Conservation (phyloP, 2,329 filamentous ascomycete species). For the Epichloe scottii region DNA sequence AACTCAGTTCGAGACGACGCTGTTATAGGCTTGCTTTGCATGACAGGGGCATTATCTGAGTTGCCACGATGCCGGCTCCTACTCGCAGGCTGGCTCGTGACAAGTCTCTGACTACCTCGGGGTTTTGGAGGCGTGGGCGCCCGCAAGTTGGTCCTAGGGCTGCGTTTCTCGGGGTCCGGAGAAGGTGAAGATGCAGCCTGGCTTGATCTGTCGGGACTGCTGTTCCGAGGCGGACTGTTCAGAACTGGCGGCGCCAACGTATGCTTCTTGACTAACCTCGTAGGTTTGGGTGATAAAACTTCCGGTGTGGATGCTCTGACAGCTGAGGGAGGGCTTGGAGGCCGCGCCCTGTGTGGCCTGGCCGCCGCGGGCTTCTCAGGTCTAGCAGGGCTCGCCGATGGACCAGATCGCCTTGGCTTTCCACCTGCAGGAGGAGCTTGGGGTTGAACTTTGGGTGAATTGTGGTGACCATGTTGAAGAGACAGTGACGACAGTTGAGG, state of each 20-base stretch:
- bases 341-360: constrained; percentile 10
- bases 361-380: constrained; percentile 1
- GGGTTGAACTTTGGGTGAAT: not conserved
- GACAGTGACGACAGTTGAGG: constrained; percentile 6
- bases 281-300: constrained; percentile 22
- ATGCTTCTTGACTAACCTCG: constrained; percentile 16
- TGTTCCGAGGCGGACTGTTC: not conserved
- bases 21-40: not conserved
- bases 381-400: not conserved
- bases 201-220: constrained; percentile 5
- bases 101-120: constrained; percentile 15
- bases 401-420: not conserved
- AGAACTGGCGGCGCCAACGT: constrained; percentile 13
- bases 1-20: constrained; percentile 6
- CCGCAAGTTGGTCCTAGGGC: constrained; percentile 9
- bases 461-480: not conserved
- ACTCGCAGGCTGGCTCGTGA: not conserved
- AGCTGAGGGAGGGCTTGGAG: constrained; percentile 11
- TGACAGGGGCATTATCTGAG: not conserved
- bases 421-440: not conserved
- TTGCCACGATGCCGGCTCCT: constrained; percentile 7
- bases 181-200: constrained; percentile 13
- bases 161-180: constrained; percentile 18
- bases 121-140: constrained; percentile 27
- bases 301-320: constrained; percentile 12